Conservation (phyloP, 306 rosid species). For the Purshia tridentata region DNA sequence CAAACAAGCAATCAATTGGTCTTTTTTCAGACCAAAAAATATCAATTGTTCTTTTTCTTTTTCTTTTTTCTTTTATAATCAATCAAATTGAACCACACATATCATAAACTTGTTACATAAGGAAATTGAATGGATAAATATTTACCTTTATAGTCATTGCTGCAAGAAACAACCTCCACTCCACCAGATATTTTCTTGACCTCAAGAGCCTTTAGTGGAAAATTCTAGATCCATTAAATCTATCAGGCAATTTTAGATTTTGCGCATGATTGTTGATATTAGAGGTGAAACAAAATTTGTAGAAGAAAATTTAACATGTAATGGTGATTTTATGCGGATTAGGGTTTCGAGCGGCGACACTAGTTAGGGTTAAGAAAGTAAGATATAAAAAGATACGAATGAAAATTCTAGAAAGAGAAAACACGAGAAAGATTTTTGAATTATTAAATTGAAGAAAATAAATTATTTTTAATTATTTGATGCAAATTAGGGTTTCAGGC, state of each 20-base stretch:
- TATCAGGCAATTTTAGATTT: too few species aligned
- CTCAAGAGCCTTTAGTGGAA: neutral
- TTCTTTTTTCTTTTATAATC: neutral
- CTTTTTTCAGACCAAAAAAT: too few species aligned
- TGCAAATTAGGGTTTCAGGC: too few species aligned
- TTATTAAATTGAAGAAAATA: too few species aligned
- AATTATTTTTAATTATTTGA: too few species aligned
- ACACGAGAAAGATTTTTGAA: too few species aligned
- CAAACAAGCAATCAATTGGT: neutral
- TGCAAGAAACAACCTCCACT: neutral
- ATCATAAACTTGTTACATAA: neutral
- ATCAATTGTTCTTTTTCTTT: neutral
- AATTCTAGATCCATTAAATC: too few species aligned
- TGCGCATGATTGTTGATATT: neutral
- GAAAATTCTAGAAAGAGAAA: too few species aligned
- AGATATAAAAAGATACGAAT: too few species aligned
- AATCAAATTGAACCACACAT: neutral
- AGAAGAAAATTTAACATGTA: neutral
- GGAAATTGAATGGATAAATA: neutral
- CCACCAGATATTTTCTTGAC: too few species aligned
- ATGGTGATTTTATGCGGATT: too few species aligned
- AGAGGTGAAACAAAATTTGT: neutral
- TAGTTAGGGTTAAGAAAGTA: too few species aligned
- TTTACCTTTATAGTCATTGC: neutral
- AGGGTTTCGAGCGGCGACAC: neutral